A percentile compares a stretch with the other conserved stretches of the same genome.
These are phyloP conservation scores for Hypericum perforatum DNA, from an alignment of 345 rosid species.

Conservation along the genomic window DNA sequence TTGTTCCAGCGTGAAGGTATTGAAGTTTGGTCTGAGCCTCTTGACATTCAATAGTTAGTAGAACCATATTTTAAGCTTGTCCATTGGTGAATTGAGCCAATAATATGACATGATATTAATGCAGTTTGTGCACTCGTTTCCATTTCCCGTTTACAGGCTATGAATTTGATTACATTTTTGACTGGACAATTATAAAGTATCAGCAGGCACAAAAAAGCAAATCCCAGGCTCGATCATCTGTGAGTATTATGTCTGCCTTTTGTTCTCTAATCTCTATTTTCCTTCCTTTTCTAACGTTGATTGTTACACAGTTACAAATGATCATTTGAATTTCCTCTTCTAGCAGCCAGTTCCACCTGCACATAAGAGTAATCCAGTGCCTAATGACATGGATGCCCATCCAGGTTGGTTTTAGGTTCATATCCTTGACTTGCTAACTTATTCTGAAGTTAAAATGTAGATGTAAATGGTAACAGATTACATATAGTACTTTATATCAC, in stretches of 20 bases:
- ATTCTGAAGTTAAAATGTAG: no score
- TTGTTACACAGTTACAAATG: no score
- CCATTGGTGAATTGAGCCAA: no score
- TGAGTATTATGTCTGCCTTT: not conserved
- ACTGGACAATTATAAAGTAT: slow-evolving; percentile 92
- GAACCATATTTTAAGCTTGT: no score
- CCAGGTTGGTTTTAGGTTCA: slow-evolving; percentile 44
- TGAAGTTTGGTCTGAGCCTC: not conserved
- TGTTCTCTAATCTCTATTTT: not conserved
- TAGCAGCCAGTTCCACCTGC: slow-evolving; percentile 62
- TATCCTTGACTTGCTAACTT: no score
- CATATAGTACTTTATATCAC: no score
- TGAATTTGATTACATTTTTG: slow-evolving; percentile 78
- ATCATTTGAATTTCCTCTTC: not conserved
- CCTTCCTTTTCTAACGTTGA: not conserved
- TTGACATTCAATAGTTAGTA: no score
- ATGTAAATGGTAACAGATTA: no score
- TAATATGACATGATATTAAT: not conserved
- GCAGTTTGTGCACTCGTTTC: not conserved
- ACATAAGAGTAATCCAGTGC: slow-evolving; percentile 45
- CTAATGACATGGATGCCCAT: slow-evolving; percentile 38
- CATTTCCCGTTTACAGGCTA: slow-evolving; percentile 38
- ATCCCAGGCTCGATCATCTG: slow-evolving; percentile 2
- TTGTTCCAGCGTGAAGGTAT: slow-evolving; percentile 72
- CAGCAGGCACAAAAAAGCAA: slow-evolving; percentile 28